Evolutionary conservation across 129 eudicot genomes (phyloP), one percentile per base, ranked within the genome.

Genomic region (Tagetes erecta): DNA sequence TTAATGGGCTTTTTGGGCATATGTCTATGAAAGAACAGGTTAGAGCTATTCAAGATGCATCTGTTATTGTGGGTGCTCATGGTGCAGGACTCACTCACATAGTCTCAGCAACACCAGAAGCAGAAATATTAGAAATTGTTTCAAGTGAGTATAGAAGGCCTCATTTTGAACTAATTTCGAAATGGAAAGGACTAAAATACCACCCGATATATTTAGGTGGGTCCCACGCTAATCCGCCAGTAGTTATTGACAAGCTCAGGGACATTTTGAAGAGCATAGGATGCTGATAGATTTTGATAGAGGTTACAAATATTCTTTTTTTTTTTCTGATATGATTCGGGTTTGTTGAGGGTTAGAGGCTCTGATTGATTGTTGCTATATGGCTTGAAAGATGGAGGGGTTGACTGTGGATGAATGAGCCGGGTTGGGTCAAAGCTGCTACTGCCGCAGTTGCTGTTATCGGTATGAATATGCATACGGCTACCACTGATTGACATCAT

Each of bases 11-110:
- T 36, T 91, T 95, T 70, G 99, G 88, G 30, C 99, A 95, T 51
- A 95, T 95, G 99, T 67, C 90, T n/a, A 95, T 95, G 97, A 95
- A 85, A 73, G 99, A 95, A 79, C 99, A 95, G 77, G 78, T 95
- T 49, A 81, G 86, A 51, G 95, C 97, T 4, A 88, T 95, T 64
- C 91, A 91, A 71, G 97, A 91, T 75, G 99, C 99, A 5, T 84
- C 89, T 0, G 96, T 95, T 53, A 88, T 95, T 14, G 64, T 91
- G 38, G 99, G 97, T 35, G 99, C 99, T 47, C 99, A 95, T 60
- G 99, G 99, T 64, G 99, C 99, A 5, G 99, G 99, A 11, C 81
- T 95, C 6, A 95, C 99, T 42, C 99, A 95, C 68, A 86, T 95
- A 78, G 96, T 95, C 33, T 82, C 99, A 11, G 99, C 99, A 40